These are phyloP conservation scores for Mycena albidolilacea DNA, from an alignment of 768 basidiomycete genomes.

Conservation along the genomic window DNA sequence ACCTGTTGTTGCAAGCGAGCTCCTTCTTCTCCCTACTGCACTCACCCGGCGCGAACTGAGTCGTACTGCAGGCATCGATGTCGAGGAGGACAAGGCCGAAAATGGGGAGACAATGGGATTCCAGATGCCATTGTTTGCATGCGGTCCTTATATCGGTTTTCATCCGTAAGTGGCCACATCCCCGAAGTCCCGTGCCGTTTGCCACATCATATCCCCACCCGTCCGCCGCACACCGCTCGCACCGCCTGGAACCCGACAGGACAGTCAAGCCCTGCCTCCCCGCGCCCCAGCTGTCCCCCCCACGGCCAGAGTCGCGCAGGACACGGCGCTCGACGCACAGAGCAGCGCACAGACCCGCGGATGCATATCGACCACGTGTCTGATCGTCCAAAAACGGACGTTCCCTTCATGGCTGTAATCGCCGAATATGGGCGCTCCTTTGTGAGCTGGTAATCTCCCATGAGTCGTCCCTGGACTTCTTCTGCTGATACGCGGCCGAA, in stretches of 20 bases:
- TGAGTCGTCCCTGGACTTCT: conserved; percentile 4
- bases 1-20: conserved; percentile 54
- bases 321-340: conserved; percentile 4
- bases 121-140: conserved; percentile 23
- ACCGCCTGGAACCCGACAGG: not conserved
- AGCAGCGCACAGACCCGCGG: not conserved
- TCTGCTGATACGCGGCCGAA: conserved; percentile 26
- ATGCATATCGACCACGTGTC: conserved; percentile 17
- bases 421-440: conserved; percentile 5
- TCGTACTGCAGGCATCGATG: conserved; percentile 51
- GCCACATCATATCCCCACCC: not conserved
- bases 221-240: not conserved
- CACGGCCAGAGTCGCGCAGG: not conserved
- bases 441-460: not conserved
- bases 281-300: not conserved
- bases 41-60: conserved; percentile 55
- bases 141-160: conserved; percentile 27
- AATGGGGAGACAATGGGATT: conserved; percentile 34
- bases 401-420: not conserved
- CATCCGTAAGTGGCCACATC: conserved; percentile 21
- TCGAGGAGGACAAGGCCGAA: conserved; percentile 28
- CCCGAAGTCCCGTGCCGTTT: conserved; percentile 3
- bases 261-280: not conserved
- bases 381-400: conserved; percentile 7
- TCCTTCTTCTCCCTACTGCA: conserved; percentile 43